Evolutionary conservation across 495 filamentous ascomycete genomes (phyloP).

Genomic region (Neurospora sp.): DNA sequence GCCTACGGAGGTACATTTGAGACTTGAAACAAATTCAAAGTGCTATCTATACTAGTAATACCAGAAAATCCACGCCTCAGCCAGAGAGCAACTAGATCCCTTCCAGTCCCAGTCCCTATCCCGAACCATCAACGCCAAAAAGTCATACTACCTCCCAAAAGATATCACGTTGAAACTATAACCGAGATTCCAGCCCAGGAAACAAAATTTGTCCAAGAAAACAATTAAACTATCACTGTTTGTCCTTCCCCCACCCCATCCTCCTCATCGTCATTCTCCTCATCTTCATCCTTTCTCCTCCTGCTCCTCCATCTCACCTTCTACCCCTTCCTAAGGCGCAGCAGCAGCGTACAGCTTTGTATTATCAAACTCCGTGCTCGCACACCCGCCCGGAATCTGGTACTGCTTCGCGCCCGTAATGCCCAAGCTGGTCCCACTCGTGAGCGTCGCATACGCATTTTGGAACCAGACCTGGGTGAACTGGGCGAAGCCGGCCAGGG

Average conservation of each 20-base stretch:
- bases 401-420: conserved; percentile 19
- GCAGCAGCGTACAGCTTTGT: background rate
- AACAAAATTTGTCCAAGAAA: background rate
- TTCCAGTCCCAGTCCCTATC: background rate
- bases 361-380: conserved; percentile 12
- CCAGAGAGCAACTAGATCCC: background rate
- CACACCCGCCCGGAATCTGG: conserved; percentile 14
- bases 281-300: too few relatives aligned
- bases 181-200: background rate
- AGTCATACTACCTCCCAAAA: background rate
- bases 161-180: background rate
- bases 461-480: conserved; percentile 24
- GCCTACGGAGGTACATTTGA: background rate
- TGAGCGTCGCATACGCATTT: conserved; percentile 9
- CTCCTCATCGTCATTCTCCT: background rate
- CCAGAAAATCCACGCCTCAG: background rate
- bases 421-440: conserved; percentile 4
- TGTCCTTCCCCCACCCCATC: background rate
- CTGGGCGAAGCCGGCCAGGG: conserved; percentile 12
- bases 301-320: background rate
- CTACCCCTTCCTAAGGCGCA: background rate
- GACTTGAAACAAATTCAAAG: background rate
- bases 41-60: background rate
- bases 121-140: background rate
- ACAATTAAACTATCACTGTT: background rate